Base-by-base conservation (phyloP, 257 asterid species). In the Solanum lycopersicoides region DNA sequence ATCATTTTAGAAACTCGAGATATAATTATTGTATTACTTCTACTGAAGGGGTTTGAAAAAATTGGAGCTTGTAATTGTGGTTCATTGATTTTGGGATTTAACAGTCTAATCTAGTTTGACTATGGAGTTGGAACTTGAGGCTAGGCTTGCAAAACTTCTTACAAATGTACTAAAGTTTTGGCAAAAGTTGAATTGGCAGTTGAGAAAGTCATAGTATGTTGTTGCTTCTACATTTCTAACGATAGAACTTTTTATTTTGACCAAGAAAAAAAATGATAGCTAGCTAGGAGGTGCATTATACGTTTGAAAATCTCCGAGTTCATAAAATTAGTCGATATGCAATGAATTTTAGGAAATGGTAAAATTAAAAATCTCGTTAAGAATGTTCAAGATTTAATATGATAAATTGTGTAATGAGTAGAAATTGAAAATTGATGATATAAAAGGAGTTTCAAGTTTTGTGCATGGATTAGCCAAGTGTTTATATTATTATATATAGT, bases 71-170 rank as follows among this genome's bases (percentile, higher is more conserved):
- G 42, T 32, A 14, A 32, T 32, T 71, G 25, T 89, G 91, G 86
- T 87, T 68, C 83, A 75, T 68, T 86, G 84, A 83, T 83, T 86
- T 74, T 86, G 42, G 91, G 86, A 80, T 69, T 90, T 89, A 89
- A 75, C 56, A 82, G 92, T 88, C 88, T 50, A 86, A 83, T 90
- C 89, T 42, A 72, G 77, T 82, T 77, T 65, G 25, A 13, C 23
- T 35, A 28, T 66, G 65, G n/a, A 89, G 37, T 35, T 83, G 74
- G 74, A 50, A 56, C 47, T 83, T 16, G 28, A 80, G 42, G 68
- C 50, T 16, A 80, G 44, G 32, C 37, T 30, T 82, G 28, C 85
- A 47, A 12, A 47, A 47, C 28, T 47, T 47, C 41, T 18, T 5
- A 45, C 11, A 35, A 20, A 1, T 21, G 18, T 21, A 21, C 15